These are phyloP conservation scores for Platanus orientalis DNA, from an alignment of 164 flowering plant genomes.

Conservation along the genomic window DNA sequence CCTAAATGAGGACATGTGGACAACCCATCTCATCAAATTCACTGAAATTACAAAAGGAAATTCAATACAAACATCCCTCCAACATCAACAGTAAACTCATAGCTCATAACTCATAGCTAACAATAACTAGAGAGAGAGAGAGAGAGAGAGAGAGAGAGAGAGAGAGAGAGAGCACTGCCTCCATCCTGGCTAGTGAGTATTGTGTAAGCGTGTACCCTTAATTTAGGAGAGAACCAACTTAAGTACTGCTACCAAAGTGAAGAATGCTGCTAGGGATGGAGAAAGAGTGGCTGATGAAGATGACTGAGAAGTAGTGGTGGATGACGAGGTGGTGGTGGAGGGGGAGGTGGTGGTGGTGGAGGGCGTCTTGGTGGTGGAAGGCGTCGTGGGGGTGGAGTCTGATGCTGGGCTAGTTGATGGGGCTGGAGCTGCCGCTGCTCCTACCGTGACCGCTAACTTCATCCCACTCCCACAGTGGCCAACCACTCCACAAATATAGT, in stretches of 20 bases:
- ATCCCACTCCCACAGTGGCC: conserved; percentile 48
- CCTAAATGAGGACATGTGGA: too few relatives aligned
- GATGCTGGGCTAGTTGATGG: too few relatives aligned
- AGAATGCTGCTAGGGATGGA: conserved; percentile 12
- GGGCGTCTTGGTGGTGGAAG: background rate
- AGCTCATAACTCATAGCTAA: too few relatives aligned
- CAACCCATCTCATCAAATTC: too few relatives aligned
- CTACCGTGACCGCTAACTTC: conserved; percentile 41
- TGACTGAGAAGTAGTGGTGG: background rate
- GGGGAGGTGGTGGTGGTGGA: conserved; percentile 7
- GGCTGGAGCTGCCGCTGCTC: conserved; percentile 4
- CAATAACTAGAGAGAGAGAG: too few relatives aligned
- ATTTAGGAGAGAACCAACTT: background rate
- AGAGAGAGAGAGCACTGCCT: conserved; percentile 1
- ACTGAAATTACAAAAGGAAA: too few relatives aligned
- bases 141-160: too few relatives aligned
- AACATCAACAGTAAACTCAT: too few relatives aligned
- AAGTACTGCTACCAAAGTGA: conserved; percentile 8
- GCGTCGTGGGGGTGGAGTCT: background rate
- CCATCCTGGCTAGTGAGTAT: background rate
- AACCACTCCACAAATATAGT: conserved; percentile 41
- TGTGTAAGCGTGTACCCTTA: too few relatives aligned
- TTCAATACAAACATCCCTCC: too few relatives aligned
- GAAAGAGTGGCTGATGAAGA: conserved; percentile 2
- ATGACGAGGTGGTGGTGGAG: conserved; percentile 6